Conservation (phyloP, 2,329 filamentous ascomycete species). For the Parasarocladium wereldwijsianum region DNA sequence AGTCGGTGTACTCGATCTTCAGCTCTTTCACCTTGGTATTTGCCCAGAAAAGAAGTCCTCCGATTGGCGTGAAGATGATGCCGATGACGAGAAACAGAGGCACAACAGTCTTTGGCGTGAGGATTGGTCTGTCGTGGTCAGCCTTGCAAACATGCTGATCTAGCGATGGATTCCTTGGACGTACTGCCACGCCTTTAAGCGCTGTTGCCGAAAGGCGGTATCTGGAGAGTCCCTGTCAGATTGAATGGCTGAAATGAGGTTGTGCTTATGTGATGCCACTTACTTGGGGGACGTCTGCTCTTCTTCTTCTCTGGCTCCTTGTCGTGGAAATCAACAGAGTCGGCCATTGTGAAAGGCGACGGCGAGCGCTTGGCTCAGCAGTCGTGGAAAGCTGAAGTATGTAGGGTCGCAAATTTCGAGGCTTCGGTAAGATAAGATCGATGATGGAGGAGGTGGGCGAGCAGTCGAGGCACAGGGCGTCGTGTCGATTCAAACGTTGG, state of each 20-base stretch:
- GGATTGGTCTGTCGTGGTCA: constrained; percentile 57
- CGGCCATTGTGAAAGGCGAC: constrained; percentile 27
- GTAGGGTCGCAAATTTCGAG: constrained; percentile 3
- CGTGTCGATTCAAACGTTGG: too few species aligned
- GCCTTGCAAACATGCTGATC: constrained; percentile 12
- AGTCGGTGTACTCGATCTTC: constrained; percentile 78
- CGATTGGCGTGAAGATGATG: constrained; percentile 86
- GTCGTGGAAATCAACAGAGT: constrained; percentile 42
- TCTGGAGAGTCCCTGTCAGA: constrained; percentile 37
- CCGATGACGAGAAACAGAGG: constrained; percentile 85
- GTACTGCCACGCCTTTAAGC: constrained; percentile 97
- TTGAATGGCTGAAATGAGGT: not conserved
- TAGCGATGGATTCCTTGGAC: constrained; percentile 23
- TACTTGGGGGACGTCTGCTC: constrained; percentile 83
- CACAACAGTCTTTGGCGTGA: constrained; percentile 86
- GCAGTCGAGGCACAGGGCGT: too few species aligned
- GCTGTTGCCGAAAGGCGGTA: constrained; percentile 92
- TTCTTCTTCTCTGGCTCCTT: constrained; percentile 63
- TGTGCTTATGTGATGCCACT: constrained; percentile 14
- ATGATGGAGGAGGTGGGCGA: too few species aligned
- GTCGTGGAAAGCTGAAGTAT: constrained; percentile 19
- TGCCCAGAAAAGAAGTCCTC: constrained; percentile 72
- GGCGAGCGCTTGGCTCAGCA: constrained; percentile 34
- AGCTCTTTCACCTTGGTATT: constrained; percentile 82
- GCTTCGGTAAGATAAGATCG: too few species aligned